Percentiles rank a stretch among this genome's conserved stretches.
These are phyloP conservation scores for Soucietia sequanensis DNA, from an alignment of 805 yeast genomes.

Conservation along the genomic window DNA sequence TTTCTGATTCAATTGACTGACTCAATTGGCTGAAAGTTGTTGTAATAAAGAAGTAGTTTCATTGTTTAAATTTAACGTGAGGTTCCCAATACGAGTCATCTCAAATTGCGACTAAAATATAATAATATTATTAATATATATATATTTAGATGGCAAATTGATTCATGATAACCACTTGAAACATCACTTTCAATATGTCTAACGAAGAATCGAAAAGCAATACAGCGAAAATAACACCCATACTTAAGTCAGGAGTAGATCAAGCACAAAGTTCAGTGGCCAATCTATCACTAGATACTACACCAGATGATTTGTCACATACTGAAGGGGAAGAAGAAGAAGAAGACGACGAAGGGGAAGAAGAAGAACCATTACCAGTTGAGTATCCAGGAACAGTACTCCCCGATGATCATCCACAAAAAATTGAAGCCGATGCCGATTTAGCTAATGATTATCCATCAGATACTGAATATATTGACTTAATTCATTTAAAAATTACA, in stretches of 20 bases:
- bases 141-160: too few species aligned
- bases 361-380: constrained; percentile 35
- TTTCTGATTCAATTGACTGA: too few species aligned
- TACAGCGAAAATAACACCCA: background rate
- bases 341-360: constrained; percentile 17
- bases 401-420: constrained; percentile 49
- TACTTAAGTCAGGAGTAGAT: constrained; percentile 8
- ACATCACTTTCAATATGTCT: too few species aligned
- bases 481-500: constrained; percentile 67
- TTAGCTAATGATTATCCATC: constrained; percentile 54
- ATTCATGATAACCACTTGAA: too few species aligned
- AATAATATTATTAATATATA: too few species aligned
- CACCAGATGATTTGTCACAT: constrained; percentile 1
- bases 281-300: too few species aligned
- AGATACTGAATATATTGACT: constrained; percentile 61
- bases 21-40: too few species aligned
- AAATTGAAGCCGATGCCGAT: constrained; percentile 67
- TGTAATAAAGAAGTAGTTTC: too few species aligned
- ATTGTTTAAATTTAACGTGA: too few species aligned
- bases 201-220: too few species aligned
- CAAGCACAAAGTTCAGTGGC: constrained; percentile 9
- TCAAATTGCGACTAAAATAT: too few species aligned
- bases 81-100: too few species aligned
- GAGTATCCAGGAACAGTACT: constrained; percentile 44
- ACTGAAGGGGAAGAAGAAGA: constrained; percentile 25